These are phyloP conservation scores for Kuraishia piskuri DNA, from an alignment of 805 yeast genomes.

Conservation along the genomic window DNA sequence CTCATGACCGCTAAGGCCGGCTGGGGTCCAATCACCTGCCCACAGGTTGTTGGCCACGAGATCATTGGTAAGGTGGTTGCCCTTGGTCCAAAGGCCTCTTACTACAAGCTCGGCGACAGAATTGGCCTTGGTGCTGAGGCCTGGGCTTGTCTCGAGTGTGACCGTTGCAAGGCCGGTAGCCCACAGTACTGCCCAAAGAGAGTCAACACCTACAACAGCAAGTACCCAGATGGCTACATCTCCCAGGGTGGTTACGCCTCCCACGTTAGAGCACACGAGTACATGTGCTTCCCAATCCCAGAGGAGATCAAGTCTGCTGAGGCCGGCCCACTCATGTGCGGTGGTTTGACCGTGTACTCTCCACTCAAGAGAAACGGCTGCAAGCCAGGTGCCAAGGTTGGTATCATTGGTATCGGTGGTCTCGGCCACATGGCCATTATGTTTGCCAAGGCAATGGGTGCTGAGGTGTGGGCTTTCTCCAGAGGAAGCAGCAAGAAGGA, in stretches of 20 bases:
- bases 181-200: slow-evolving; percentile 36
- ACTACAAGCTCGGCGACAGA: slow-evolving; percentile 33
- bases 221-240: slow-evolving; percentile 25
- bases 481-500: slow-evolving; percentile 30
- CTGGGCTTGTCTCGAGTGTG: slow-evolving; percentile 27
- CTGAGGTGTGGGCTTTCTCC: slow-evolving; percentile 35
- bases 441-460: slow-evolving; percentile 35
- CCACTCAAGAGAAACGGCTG: slow-evolving; percentile 35
- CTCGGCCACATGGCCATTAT: slow-evolving; percentile 39
- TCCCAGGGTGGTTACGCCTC: slow-evolving; percentile 39
- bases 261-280: slow-evolving; percentile 37
- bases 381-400: slow-evolving; percentile 26
- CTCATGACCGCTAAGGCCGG: slow-evolving; percentile 40
- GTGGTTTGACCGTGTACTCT: slow-evolving; percentile 41
- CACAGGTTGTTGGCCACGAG: slow-evolving; percentile 45
- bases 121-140: slow-evolving; percentile 39
- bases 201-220: slow-evolving; percentile 32
- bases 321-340: slow-evolving; percentile 44
- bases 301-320: slow-evolving; percentile 28
- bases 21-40: slow-evolving; percentile 34
- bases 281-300: slow-evolving; percentile 37
- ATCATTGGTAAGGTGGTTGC: slow-evolving; percentile 32
- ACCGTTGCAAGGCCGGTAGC: slow-evolving; percentile 26
- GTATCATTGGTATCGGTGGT: slow-evolving; percentile 38
- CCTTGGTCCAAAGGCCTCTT: slow-evolving; percentile 26